Percentiles rank a stretch among this genome's conserved stretches.
phyloP scores from a whole-genome alignment of 2,329 filamentous ascomycete species.

The Endoconidiophora laricicola region DNA sequence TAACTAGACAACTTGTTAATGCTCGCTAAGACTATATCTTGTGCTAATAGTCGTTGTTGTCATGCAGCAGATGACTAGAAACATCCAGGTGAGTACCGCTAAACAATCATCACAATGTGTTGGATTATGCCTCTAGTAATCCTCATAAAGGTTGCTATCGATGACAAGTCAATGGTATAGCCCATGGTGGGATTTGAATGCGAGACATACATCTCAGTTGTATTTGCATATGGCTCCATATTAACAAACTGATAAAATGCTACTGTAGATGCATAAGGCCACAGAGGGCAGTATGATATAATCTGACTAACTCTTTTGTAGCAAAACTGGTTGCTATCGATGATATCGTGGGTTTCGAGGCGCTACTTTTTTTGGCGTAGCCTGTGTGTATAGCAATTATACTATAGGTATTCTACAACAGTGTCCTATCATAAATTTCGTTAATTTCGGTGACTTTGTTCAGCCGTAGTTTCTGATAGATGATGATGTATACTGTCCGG shows the following conservation, averaged over 20 bases:
- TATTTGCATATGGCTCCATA: neutral
- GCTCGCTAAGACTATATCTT: slow-evolving; percentile 17
- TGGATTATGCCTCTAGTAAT: slow-evolving; percentile 16
- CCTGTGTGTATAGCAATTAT: too few relatives aligned
- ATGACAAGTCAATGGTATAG: slow-evolving; percentile 16
- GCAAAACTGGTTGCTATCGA: too few relatives aligned
- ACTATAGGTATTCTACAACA: too few relatives aligned
- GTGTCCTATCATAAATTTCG: too few relatives aligned
- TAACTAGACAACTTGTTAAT: slow-evolving; percentile 16
- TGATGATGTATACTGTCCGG: too few relatives aligned
- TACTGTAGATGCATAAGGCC: neutral
- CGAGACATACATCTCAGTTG: slow-evolving; percentile 4
- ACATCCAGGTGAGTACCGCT: slow-evolving; percentile 17
- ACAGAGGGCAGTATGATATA: neutral
- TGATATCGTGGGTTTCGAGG: too few relatives aligned
- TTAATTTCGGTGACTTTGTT: too few relatives aligned
- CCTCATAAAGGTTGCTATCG: slow-evolving; percentile 16
- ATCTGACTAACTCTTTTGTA: too few relatives aligned
- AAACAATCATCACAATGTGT: slow-evolving; percentile 17
- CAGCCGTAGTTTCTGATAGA: too few relatives aligned
- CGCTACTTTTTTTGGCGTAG: too few relatives aligned
- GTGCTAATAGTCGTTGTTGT: slow-evolving; percentile 13
- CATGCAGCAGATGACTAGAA: neutral
- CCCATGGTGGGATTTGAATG: slow-evolving; percentile 15
- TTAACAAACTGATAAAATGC: neutral